These are phyloP conservation scores for Pisolithus marmoratus DNA, from an alignment of 768 basidiomycete species.

Conservation along the genomic window DNA sequence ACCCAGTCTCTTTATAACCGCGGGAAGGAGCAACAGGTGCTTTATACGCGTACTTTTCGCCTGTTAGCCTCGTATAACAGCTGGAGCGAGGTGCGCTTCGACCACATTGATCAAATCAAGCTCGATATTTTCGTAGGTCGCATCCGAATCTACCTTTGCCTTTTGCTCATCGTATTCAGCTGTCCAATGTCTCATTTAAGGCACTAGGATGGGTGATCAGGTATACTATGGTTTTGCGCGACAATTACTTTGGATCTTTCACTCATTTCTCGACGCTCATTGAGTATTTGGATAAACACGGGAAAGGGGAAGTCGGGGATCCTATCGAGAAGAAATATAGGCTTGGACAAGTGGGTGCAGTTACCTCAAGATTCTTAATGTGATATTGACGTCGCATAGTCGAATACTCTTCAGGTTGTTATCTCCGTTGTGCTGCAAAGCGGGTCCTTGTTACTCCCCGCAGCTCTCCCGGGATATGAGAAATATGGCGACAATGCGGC, in stretches of 20 bases:
- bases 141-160: not conserved
- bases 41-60: constrained; percentile 49
- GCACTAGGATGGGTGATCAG: constrained; percentile 84
- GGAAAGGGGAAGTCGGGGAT: constrained; percentile 63
- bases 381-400: constrained; percentile 35
- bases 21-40: constrained; percentile 54
- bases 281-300: constrained; percentile 76
- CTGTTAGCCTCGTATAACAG: constrained; percentile 72
- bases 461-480: constrained; percentile 61
- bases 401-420: constrained; percentile 77
- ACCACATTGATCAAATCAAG: constrained; percentile 74
- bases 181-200: constrained; percentile 54
- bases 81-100: constrained; percentile 57
- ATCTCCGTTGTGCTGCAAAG: constrained; percentile 48
- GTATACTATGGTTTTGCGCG: constrained; percentile 80
- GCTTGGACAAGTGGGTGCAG: constrained; percentile 56
- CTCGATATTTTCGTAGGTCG: constrained; percentile 53
- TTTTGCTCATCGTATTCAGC: constrained; percentile 30
- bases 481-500: constrained; percentile 12
- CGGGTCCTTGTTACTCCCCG: constrained; percentile 58
- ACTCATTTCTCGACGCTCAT: constrained; percentile 86
- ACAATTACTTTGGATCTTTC: constrained; percentile 93
- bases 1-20: constrained; percentile 68
- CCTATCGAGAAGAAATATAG: constrained; percentile 77
- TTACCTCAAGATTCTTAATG: constrained; percentile 4